Evolutionary conservation across 2,329 filamentous ascomycete genomes (phyloP), one percentile per base, ranked within the genome.

Genomic region (Neofusicoccum laricinum): DNA sequence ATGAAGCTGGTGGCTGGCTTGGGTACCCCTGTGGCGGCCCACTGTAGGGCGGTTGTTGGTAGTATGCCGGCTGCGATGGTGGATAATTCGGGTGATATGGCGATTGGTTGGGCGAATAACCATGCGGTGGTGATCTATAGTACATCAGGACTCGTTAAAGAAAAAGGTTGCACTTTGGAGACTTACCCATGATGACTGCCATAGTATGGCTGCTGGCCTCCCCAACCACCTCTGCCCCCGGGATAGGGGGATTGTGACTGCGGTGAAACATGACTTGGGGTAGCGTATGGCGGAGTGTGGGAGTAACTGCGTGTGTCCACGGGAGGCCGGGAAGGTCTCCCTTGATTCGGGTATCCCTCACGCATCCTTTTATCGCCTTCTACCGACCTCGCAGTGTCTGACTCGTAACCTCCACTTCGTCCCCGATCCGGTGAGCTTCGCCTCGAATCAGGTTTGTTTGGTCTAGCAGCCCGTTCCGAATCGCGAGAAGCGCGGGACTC

Each of bases 221-320:
- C 77, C 82, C 86, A 86, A 59, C 80, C 81, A 34, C 84, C 83
- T 73, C 86, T 80, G 55, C 80, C 80, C 67, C 79, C 78, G 41
- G 80, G 80, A 71, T 89, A 86, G 14, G 88, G 86, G 43, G 88
- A 88, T 48, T 85, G 84, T 10, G 81, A 80, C 66, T 83, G 83
- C n/a, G 88, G 86, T 17, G 88, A 89, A 50, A 82, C 83, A 68
- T 86, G 85, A 68, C 84, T 82, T 19, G 85, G 82, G 21, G 82
- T 78, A 14, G 46, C 49, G 69, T 86, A 85, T 62, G 85, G 83
- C 43, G 88, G 84, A n/a, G 87, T 87, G 51, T 84, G 82, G 25
- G 82, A 81, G 69, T 85, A 86, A 63, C 82, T 80, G 43, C 80
- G 76, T 21, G 76, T 76, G 65, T 81, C 78, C 55, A 78, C 68